A percentile compares a stretch with the other conserved stretches of the same genome.
Conservation (phyloP, 179 eudicot genomes). For the Beta lomatogona region DNA sequence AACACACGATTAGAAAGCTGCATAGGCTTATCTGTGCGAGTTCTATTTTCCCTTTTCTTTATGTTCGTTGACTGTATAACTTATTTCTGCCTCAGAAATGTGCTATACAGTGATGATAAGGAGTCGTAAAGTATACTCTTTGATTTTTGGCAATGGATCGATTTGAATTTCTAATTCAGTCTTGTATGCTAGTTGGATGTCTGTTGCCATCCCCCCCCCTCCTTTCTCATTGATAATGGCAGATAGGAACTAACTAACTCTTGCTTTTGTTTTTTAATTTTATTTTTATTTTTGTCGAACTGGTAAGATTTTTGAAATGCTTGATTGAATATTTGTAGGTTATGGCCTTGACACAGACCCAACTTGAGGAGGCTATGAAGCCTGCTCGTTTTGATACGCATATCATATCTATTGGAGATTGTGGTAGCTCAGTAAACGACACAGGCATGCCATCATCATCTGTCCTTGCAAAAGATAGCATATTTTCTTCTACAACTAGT, state of each 20-base stretch:
- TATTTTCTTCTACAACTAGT: slow-evolving; percentile 63
- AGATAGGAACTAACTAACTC: not conserved
- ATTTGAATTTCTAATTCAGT: not conserved
- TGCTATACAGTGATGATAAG: not conserved
- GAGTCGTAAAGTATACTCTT: not conserved
- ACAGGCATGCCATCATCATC: slow-evolving; percentile 55
- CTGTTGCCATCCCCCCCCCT: not conserved
- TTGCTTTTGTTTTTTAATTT: no score
- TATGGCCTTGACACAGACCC: slow-evolving; percentile 84
- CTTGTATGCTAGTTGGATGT: not conserved
- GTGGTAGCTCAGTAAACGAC: slow-evolving; percentile 43
- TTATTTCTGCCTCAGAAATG: not conserved
- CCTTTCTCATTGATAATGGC: not conserved
- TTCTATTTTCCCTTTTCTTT: not conserved
- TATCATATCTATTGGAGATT: slow-evolving; percentile 46
- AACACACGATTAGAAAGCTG: not conserved
- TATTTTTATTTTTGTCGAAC: not conserved
- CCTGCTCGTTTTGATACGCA: slow-evolving; percentile 61
- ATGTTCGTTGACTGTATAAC: not conserved
- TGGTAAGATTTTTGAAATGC: slow-evolving; percentile 1
- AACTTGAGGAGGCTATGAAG: slow-evolving; percentile 90
- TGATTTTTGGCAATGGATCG: not conserved
- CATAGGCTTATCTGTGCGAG: not conserved
- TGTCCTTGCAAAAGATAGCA: slow-evolving; percentile 51
- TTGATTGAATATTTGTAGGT: slow-evolving; percentile 49